Conservation (phyloP, 1,284 basidiomycete species). For the Sanghuangporus baumii region DNA sequence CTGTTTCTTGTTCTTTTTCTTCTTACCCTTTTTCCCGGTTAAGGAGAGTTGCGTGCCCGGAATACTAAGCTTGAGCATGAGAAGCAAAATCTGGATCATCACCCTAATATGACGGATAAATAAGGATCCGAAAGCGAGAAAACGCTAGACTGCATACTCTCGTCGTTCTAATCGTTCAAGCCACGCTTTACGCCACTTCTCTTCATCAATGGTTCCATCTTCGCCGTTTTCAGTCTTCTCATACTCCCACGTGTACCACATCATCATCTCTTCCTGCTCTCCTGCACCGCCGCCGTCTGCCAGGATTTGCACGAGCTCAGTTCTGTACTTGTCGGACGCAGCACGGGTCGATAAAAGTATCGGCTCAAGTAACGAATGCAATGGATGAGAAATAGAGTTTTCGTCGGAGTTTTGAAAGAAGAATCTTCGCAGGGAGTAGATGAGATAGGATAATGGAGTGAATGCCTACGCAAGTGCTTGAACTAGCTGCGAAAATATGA, state of each 20-base stretch:
- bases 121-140: neutral
- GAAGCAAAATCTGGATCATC: conserved; percentile 66
- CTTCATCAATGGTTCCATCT: conserved; percentile 28
- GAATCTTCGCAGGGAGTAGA: conserved; percentile 50
- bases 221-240: conserved; percentile 36
- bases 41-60: conserved; percentile 36
- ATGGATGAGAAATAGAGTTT: conserved; percentile 37
- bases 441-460: conserved; percentile 53
- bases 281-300: conserved; percentile 48
- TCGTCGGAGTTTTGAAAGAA: conserved; percentile 22
- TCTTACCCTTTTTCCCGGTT: conserved; percentile 5
- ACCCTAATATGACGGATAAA: conserved; percentile 37
- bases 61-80: conserved; percentile 57
- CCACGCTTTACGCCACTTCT: conserved; percentile 48
- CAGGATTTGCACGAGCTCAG: conserved; percentile 53
- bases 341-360: conserved; percentile 54
- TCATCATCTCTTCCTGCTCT: conserved; percentile 61
- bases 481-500: neutral
- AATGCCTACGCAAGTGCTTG: conserved; percentile 45
- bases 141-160: conserved; percentile 44
- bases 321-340: conserved; percentile 56
- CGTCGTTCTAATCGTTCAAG: conserved; percentile 61
- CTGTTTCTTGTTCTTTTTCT: conserved; percentile 28
- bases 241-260: conserved; percentile 63
- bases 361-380: conserved; percentile 51